Evolutionary conservation across 768 basidiomycete species (phyloP), one percentile per base, ranked within the genome.

Genomic region (Termitomyces sp.): DNA sequence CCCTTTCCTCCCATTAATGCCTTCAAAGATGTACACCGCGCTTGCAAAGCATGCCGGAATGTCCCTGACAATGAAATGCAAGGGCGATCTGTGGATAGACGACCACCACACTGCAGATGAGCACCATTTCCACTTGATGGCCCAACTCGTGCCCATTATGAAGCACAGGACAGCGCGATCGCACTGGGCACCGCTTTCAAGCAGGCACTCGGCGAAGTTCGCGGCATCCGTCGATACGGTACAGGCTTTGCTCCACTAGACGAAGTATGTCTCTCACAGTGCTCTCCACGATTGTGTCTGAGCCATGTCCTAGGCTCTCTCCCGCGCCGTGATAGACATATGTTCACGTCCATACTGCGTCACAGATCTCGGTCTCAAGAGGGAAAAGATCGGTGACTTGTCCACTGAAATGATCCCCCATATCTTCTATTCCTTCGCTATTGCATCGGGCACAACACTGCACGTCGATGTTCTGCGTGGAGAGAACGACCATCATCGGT

Each of bases 91-190:
- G 8, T 91, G 88, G 83, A 97, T 98, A 58, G 97, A 99, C 73
- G 97, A 99, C 73, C 97, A 98, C 66, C 97, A 99, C 73, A 93
- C 95, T 46, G 93, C 96, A 81, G 97, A 99, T 90, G 84, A 86
- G 88, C 85, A 48, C 46, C 30, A 27, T 42, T 12, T 9, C 50
- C 42, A 50, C 30, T 23, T 32, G n/a, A 34, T 12, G 2, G 11
- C 19, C 39, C n/a, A n/a, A 9, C 16, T 16, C 41, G 35, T 42
- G 45, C 50, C 45, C 10, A 57, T 47, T 10, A 16, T 30, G 0
- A 5, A 17, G 16, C 68, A 93, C 91, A 94, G 82, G 91, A 94
- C 70, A 88, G 83, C 67, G 91, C 91, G 35, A 88, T 94, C 54
- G 91, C 90, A 12, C 78, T 94, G 12, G 91, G 91, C 16, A 81